A percentile compares a stretch with the other conserved stretches of the same genome.
Conservation (phyloP, 352 stramenopile genomes). For the Pythium grandisporangium region DNA sequence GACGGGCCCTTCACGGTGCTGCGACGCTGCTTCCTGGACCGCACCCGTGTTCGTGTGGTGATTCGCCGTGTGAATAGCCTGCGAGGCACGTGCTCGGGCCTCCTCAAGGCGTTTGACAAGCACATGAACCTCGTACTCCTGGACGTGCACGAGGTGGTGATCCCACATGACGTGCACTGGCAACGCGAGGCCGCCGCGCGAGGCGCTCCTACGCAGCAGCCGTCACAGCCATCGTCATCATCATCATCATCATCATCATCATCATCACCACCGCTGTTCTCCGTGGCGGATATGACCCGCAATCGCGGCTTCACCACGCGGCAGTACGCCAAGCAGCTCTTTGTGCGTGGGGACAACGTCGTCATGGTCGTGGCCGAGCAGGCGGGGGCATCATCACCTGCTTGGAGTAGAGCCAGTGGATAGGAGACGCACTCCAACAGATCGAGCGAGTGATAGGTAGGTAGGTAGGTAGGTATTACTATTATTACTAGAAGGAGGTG, state of each 20-base stretch:
- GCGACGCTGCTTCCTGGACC: conserved; percentile 68
- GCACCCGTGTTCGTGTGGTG: conserved; percentile 74
- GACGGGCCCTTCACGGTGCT: conserved; percentile 84
- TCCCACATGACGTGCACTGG: conserved; percentile 28
- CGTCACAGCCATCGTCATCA: no score
- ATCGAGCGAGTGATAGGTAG: no score
- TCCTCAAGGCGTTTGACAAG: conserved; percentile 92
- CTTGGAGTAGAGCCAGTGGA: no score
- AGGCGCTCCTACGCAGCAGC: conserved; percentile 1
- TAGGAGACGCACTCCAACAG: no score
- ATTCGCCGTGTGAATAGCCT: conserved; percentile 89
- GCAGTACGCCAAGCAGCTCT: conserved; percentile 78
- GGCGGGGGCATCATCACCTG: no score
- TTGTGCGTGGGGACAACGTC: conserved; percentile 91
- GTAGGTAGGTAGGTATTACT: no score
- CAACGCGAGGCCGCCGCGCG: conserved; percentile 11
- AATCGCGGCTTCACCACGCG: conserved; percentile 33
- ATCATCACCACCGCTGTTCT: conserved; percentile 28
- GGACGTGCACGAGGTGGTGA: conserved; percentile 79
- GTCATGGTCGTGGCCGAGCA: conserved; percentile 45
- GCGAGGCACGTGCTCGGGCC: conserved; percentile 85
- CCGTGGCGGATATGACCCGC: conserved; percentile 21
- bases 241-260: no score
- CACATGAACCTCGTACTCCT: conserved; percentile 92
- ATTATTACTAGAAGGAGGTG: no score